Conservation (phyloP, 1,284 basidiomycete genomes). For the Chondrostereum purpureum region DNA sequence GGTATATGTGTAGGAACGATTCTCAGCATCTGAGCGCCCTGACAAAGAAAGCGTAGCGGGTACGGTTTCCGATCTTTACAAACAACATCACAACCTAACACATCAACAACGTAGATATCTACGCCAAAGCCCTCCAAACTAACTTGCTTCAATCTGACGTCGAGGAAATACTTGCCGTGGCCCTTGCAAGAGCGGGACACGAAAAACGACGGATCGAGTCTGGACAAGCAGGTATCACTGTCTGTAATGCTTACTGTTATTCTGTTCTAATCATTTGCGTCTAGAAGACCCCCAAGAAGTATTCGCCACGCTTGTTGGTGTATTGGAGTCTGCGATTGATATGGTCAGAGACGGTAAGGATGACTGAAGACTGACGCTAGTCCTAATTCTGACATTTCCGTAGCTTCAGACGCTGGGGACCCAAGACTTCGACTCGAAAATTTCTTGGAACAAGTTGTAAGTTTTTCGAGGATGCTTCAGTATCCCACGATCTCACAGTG, state of each 20-base stretch:
- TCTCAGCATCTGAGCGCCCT: constrained; percentile 17
- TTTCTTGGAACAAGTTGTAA: constrained; percentile 67
- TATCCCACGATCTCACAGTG: no score
- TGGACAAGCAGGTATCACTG: constrained; percentile 38
- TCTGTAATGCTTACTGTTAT: constrained; percentile 10
- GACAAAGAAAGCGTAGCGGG: constrained; percentile 32
- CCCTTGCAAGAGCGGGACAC: constrained; percentile 61
- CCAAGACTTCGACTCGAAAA: constrained; percentile 72
- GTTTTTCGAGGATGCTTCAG: no score
- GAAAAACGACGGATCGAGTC: constrained; percentile 50
- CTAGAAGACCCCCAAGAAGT: no score
- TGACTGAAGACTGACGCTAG: constrained; percentile 9
- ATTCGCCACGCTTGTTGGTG: constrained; percentile 43
- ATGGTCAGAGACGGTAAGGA: constrained; percentile 53
- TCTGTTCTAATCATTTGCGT: constrained; percentile 3
- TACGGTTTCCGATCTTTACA: constrained; percentile 11
- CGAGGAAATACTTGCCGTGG: constrained; percentile 62
- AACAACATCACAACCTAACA: neutral
- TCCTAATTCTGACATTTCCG: no score
- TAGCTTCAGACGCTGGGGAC: constrained; percentile 45
- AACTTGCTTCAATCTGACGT: constrained; percentile 49
- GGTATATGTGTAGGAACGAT: neutral
- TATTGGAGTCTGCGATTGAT: constrained; percentile 55
- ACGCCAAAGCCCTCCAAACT: constrained; percentile 47
- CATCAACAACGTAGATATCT: constrained; percentile 41